Conservation (phyloP, 495 filamentous ascomycete species). For the Sordaria brevicollis region DNA sequence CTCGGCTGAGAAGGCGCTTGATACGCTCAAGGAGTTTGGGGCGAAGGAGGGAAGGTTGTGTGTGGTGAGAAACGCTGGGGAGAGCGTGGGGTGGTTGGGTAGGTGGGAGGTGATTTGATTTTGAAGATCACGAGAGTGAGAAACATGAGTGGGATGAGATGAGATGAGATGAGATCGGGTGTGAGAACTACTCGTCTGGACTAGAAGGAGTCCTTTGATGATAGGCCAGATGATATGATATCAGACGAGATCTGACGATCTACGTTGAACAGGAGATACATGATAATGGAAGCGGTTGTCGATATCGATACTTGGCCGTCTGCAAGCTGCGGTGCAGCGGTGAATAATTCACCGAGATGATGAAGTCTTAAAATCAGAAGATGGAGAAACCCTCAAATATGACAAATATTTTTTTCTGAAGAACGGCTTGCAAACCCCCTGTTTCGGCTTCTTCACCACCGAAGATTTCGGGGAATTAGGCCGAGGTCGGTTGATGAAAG, state of each 20-base stretch:
- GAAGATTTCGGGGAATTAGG: neutral
- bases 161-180: neutral
- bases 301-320: neutral
- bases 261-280: neutral
- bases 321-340: no score
- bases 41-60: constrained; percentile 44
- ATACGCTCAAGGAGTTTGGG: constrained; percentile 5
- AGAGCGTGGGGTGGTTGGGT: constrained; percentile 65
- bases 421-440: neutral
- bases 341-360: neutral
- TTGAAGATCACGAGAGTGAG: no score
- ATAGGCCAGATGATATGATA: neutral
- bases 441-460: neutral
- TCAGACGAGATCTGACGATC: neutral
- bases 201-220: no score
- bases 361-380: neutral
- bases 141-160: neutral
- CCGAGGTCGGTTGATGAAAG: neutral
- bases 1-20: constrained; percentile 46
- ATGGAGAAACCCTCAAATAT: neutral
- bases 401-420: neutral
- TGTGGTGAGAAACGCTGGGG: constrained; percentile 71
- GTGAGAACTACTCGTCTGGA: no score
- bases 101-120: constrained; percentile 62
- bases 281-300: neutral